Evolutionary conservation across 2,329 filamentous ascomycete genomes (phyloP).

Genomic region (Remersonia thermophila): DNA sequence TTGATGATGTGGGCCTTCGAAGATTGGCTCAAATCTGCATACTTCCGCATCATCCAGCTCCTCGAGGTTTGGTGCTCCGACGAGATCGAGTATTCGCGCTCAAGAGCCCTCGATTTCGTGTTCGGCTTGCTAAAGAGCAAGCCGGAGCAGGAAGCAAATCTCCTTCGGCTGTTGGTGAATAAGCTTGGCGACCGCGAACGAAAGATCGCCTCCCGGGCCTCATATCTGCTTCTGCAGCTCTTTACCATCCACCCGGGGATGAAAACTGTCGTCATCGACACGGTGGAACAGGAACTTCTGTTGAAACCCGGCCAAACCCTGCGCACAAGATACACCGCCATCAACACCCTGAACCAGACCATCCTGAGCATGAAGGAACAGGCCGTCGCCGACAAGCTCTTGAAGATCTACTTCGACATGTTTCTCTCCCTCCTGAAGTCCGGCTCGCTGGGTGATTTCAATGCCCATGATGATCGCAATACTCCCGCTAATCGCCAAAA

Average conservation of each 20-base stretch:
- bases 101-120: slow-evolving; percentile 78
- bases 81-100: slow-evolving; percentile 86
- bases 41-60: slow-evolving; percentile 85
- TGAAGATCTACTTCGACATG: slow-evolving; percentile 84
- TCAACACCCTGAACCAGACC: slow-evolving; percentile 95
- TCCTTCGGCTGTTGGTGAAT: slow-evolving; percentile 83
- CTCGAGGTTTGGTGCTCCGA: slow-evolving; percentile 90
- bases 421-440: slow-evolving; percentile 73
- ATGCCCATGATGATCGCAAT: slow-evolving; percentile 30
- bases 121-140: slow-evolving; percentile 89
- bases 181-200: slow-evolving; percentile 92
- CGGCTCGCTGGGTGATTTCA: slow-evolving; percentile 29
- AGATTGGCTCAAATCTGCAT: slow-evolving; percentile 87
- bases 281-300: slow-evolving; percentile 77
- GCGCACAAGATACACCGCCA: slow-evolving; percentile 87
- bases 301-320: slow-evolving; percentile 77
- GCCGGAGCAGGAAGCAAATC: slow-evolving; percentile 91
- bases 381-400: slow-evolving; percentile 62
- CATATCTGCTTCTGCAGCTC: slow-evolving; percentile 85
- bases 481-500: slow-evolving; percentile 21
- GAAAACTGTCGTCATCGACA: slow-evolving; percentile 77
- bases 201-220: slow-evolving; percentile 88
- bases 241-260: slow-evolving; percentile 82
- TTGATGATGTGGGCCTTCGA: slow-evolving; percentile 85
- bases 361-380: slow-evolving; percentile 79